These are phyloP conservation scores for Claviceps purpurea DNA, from an alignment of 2,329 filamentous ascomycete genomes.

Conservation along the genomic window DNA sequence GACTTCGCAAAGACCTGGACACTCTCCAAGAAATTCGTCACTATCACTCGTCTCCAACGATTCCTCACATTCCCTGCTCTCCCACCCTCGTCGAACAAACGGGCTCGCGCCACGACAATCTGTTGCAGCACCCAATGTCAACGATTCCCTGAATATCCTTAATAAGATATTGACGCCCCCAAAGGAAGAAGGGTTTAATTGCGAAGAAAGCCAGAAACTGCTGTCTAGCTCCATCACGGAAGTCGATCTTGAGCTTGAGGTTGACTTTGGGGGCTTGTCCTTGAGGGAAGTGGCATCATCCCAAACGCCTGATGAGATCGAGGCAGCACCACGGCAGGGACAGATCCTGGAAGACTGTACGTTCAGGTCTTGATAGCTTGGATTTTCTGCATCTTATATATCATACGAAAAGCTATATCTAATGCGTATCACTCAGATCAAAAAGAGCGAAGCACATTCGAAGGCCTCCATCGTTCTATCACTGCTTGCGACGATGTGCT, in stretches of 20 bases:
- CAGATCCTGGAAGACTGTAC: constrained; percentile 63
- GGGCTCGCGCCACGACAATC: constrained; percentile 54
- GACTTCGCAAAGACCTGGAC: constrained; percentile 52
- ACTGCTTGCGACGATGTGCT: constrained; percentile 83
- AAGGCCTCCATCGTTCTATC: constrained; percentile 84
- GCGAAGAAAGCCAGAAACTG: constrained; percentile 5
- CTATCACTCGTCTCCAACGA: constrained; percentile 66
- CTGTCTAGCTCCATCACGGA: constrained; percentile 22
- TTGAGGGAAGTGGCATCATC: constrained; percentile 54
- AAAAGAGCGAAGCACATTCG: constrained; percentile 69
- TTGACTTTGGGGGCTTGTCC: constrained; percentile 69
- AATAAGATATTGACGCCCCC: constrained; percentile 28
- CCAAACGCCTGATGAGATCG: constrained; percentile 11
- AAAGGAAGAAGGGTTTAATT: constrained; percentile 5
- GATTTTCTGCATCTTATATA: background rate
- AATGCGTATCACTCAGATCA: constrained; percentile 42
- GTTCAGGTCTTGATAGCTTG: constrained; percentile 13
- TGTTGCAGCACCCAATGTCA: constrained; percentile 29
- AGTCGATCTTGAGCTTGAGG: constrained; percentile 47
- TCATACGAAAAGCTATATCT: background rate
- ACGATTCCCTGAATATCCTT: constrained; percentile 61
- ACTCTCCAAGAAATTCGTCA: constrained; percentile 61
- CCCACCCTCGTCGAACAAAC: constrained; percentile 50
- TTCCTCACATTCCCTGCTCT: constrained; percentile 62
- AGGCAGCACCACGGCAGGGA: constrained; percentile 27